These are phyloP conservation scores for Xenosphaeropsis pyriputrescens DNA, from an alignment of 2,329 filamentous ascomycete genomes.

Conservation along the genomic window DNA sequence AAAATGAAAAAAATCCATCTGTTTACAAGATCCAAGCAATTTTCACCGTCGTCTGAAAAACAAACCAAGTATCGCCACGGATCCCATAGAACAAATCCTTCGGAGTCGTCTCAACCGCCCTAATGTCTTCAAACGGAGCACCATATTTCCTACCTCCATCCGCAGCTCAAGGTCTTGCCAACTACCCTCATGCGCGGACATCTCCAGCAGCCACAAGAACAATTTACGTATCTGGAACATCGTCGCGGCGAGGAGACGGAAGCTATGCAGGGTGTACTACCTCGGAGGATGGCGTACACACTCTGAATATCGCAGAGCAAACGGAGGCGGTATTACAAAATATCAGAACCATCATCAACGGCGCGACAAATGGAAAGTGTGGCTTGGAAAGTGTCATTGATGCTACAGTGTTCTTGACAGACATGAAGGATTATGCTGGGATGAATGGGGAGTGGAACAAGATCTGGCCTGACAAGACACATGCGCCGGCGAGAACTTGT, in stretches of 20 bases:
- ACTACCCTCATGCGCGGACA: conserved; percentile 20
- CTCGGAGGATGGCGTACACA: conserved; percentile 11
- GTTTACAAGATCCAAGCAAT: too few relatives aligned
- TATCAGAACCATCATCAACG: conserved; percentile 16
- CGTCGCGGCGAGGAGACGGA: conserved; percentile 19
- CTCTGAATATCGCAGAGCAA: conserved; percentile 17
- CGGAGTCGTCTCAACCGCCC: too few relatives aligned
- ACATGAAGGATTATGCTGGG: conserved; percentile 18
- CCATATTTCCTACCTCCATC: conserved; percentile 16
- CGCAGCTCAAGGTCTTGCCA: conserved; percentile 19
- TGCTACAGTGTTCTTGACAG: conserved; percentile 19
- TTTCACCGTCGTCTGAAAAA: too few relatives aligned
- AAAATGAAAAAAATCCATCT: too few relatives aligned
- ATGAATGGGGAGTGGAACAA: conserved; percentile 22
- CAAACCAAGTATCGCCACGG: too few relatives aligned
- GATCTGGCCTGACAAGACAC: conserved; percentile 18
- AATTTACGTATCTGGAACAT: conserved; percentile 19
- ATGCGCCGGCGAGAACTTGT: conserved; percentile 18
- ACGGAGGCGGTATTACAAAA: conserved; percentile 19
- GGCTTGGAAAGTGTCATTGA: conserved; percentile 19
- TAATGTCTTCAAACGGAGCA: conserved; percentile 12
- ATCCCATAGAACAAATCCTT: too few relatives aligned
- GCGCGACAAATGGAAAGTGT: conserved; percentile 14
- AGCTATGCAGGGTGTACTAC: conserved; percentile 18
- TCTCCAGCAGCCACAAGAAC: conserved; percentile 11